Base-by-base conservation (phyloP, 208 protist species). In the Acanthamoeba castellanii region DNA sequence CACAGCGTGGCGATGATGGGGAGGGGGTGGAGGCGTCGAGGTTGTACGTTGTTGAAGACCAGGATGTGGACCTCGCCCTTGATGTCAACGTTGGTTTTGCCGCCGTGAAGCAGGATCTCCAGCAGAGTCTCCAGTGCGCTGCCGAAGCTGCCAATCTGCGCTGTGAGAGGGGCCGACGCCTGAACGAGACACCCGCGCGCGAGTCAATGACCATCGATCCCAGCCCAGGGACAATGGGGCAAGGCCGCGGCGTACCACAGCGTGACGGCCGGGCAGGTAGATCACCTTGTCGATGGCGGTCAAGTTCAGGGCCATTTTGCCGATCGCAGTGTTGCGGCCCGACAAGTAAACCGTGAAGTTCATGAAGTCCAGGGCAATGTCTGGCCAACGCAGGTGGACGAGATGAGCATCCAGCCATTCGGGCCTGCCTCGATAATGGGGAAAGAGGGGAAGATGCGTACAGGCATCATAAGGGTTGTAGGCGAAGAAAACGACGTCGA, bases 91-190 rank as follows among this genome's bases (percentile, higher is more conserved):
- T 70, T 8, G 16, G 85, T 92, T 30, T 45, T 14, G 16, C 85
- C 85, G 18, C 85, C 85, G 30, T 72, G 59, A 37, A 70, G 18
- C 25, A 92, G 20, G 34, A 92, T 92, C 9, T 70, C 30, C 27
- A 66, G 6, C 27, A 92, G 85, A 7, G 85, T 52, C 22, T 14
- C 27, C 1, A 92, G 52, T 18, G 85, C 52, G 14, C 55, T 25
- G 32, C 25, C 22, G 25, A 66, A 5, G 30, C 85, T 72, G 16
- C 1, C 47, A 27, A 92, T 92, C 7, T 16, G 7, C 22, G 52
- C 18, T 11, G 11, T 18, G 30, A 76, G 68, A 1, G 68, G n/a
- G 13, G 25, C 30, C 68, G 68, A 76, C 30, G 34, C 7, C 68
- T 76, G 66, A 1, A 42, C 37, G 37, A 42, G 37, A 42, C 37